These are phyloP conservation scores for Annona squamosa DNA, from an alignment of 164 flowering plant genomes.

Conservation along the genomic window DNA sequence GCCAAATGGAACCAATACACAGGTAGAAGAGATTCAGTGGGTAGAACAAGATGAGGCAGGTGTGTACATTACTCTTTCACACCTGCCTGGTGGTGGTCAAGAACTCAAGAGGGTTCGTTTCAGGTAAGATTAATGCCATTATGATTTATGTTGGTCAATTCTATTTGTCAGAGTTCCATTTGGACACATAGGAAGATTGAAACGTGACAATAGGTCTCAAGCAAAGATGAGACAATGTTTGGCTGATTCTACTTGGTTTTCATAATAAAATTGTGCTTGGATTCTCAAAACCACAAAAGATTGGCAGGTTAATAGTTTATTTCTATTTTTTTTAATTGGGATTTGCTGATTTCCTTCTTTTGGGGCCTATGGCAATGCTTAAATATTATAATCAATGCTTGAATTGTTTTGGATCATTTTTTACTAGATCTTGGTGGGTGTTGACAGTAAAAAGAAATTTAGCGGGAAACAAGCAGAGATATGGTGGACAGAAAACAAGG, in stretches of 20 bases:
- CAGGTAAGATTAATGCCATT: constrained; percentile 43
- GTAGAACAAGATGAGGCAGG: constrained; percentile 81
- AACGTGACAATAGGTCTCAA: neutral
- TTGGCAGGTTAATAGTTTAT: no score
- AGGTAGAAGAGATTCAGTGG: constrained; percentile 40
- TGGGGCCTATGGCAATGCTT: neutral
- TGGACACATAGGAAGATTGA: neutral
- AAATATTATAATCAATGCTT: neutral
- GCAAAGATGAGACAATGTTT: neutral
- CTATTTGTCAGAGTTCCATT: neutral
- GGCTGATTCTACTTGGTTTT: neutral
- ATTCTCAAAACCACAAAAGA: no score
- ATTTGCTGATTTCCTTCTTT: neutral
- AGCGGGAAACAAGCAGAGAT: constrained; percentile 68
- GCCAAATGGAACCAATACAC: constrained; percentile 33
- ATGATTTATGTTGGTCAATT: neutral
- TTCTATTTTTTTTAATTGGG: no score
- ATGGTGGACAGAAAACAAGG: constrained; percentile 74
- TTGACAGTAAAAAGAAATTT: constrained; percentile 58
- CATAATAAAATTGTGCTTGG: neutral
- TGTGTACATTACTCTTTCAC: constrained; percentile 56
- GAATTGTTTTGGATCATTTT: neutral
- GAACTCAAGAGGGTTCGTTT: constrained; percentile 85
- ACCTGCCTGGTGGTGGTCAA: constrained; percentile 53
- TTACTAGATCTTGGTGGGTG: neutral